Base-by-base conservation (phyloP, 768 basidiomycete genomes). In the Leccinum olivaceopallidum region DNA sequence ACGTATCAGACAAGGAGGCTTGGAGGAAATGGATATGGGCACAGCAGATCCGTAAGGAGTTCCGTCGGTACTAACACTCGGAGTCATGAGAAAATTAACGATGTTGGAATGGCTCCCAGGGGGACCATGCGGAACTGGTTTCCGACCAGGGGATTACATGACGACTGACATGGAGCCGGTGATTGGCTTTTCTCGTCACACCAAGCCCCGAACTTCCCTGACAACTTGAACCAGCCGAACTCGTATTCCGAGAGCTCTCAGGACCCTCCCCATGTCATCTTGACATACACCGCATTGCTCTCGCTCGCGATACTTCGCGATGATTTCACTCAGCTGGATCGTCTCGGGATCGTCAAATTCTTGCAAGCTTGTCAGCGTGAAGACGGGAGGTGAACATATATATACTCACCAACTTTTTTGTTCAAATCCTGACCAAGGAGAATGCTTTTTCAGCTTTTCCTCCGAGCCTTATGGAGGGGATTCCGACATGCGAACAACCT, bases 1-100 rank as follows among this genome's bases (percentile, higher is more conserved):
- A 71, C 9, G 70, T 78, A 7, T 65, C 70, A 16, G 86, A 94
- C 64, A 82, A 83, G n/a, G 73, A 82, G 47, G 71, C 71, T 0
- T 96, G 90, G 89, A 77, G 77, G 52, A 79, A 85, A 57, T 98
- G 95, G 95, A 83, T 98, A 53, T 99, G 95, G 93, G 82, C 80
- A 22, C 88, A 95, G 71, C 92, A 97, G 65, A 83, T 81, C 48
- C 75, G 92, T 89, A 55, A 63, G 63, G 54, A 53, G 24, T 66
- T 60, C 47, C 52, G 24, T 60, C 20, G 50, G 37, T 37, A 32
- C 34, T 36, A 36, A 36, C 56, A 26, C n/a, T 47, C n/a, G 44
- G 22, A 30, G 34, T 42, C n/a, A 37, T 22, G 54, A 36, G n/a
- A 26, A 22, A 53, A 20, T 9, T 58, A 55, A 64, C 26, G 51